These are phyloP conservation scores for Alternaria triticina DNA, from an alignment of 2,329 filamentous ascomycete genomes.

Conservation along the genomic window DNA sequence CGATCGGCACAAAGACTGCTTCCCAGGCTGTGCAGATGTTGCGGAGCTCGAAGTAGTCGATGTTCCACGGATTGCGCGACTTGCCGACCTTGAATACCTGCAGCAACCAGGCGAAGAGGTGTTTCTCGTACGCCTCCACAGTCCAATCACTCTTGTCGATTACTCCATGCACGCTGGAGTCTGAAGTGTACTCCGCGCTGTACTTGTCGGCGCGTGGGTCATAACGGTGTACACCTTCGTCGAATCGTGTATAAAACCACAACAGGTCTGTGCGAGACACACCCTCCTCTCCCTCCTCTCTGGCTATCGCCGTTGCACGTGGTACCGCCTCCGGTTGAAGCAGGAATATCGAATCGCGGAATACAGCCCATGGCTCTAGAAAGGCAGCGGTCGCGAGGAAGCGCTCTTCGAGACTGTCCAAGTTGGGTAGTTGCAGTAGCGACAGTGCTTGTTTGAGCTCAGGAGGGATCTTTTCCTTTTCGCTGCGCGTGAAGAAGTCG, in stretches of 20 bases:
- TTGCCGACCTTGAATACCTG: slow-evolving; percentile 44
- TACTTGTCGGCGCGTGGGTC: slow-evolving; percentile 29
- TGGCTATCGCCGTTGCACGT: slow-evolving; percentile 9
- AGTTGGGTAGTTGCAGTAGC: slow-evolving; percentile 25
- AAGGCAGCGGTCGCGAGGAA: slow-evolving; percentile 39
- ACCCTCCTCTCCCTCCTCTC: background rate
- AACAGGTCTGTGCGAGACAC: slow-evolving; percentile 35
- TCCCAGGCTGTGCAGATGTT: slow-evolving; percentile 40
- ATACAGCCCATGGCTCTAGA: slow-evolving; percentile 38
- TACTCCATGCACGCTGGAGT: slow-evolving; percentile 16
- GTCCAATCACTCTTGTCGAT: slow-evolving; percentile 39
- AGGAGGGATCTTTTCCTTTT: slow-evolving; percentile 21
- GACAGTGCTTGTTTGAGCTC: slow-evolving; percentile 33
- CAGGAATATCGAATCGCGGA: slow-evolving; percentile 38
- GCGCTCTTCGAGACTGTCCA: slow-evolving; percentile 34
- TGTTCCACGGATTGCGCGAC: slow-evolving; percentile 28
- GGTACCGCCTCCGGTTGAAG: slow-evolving; percentile 17
- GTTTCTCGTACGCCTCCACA: slow-evolving; percentile 38
- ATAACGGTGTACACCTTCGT: slow-evolving; percentile 35
- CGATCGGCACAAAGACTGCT: slow-evolving; percentile 38
- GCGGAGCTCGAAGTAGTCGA: slow-evolving; percentile 36
- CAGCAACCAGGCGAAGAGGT: slow-evolving; percentile 41
- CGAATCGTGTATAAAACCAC: slow-evolving; percentile 42
- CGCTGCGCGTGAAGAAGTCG: slow-evolving; percentile 18
- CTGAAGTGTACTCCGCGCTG: slow-evolving; percentile 14